phyloP scores from a whole-genome alignment of 805 yeast genomes.

The Brettanomyces naardenensis region DNA sequence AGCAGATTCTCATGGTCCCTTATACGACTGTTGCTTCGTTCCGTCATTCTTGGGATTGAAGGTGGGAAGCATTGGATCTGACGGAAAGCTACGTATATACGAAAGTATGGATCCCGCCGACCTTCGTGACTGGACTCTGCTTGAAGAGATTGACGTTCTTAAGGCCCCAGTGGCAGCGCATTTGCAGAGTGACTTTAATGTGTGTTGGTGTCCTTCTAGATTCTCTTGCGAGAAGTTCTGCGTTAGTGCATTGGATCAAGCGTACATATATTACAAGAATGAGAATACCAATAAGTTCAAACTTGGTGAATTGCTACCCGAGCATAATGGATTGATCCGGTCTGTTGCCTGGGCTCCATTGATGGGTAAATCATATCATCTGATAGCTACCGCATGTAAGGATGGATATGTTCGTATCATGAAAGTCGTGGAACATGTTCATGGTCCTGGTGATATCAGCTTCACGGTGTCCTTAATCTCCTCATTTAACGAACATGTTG shows the following conservation, averaged over 20 bases:
- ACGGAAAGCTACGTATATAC: conserved; percentile 77
- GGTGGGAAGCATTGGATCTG: conserved; percentile 82
- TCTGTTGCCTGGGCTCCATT: conserved; percentile 96
- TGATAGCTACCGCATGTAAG: conserved; percentile 91
- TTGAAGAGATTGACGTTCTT: conserved; percentile 62
- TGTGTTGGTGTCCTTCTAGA: conserved; percentile 88
- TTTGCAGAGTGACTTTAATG: conserved; percentile 75
- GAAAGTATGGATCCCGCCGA: conserved; percentile 90
- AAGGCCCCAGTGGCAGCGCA: conserved; percentile 69
- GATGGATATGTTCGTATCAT: conserved; percentile 89
- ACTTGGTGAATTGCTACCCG: conserved; percentile 62
- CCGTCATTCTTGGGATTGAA: conserved; percentile 78
- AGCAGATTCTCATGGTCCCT: conserved; percentile 82
- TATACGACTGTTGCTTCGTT: conserved; percentile 85
- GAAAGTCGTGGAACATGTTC: conserved; percentile 49
- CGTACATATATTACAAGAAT: conserved; percentile 56
- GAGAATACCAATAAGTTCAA: conserved; percentile 40
- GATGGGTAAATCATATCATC: conserved; percentile 82
- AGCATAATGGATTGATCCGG: conserved; percentile 79
- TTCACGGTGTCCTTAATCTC: conserved; percentile 20
- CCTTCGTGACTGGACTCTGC: conserved; percentile 70
- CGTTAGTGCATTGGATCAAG: conserved; percentile 82
- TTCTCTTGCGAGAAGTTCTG: conserved; percentile 74
- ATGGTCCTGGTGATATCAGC: conserved; percentile 4
- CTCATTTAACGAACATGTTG: conserved; percentile 25